Conservation (phyloP, 495 filamentous ascomycete species). For the Xylaria palmicola region DNA sequence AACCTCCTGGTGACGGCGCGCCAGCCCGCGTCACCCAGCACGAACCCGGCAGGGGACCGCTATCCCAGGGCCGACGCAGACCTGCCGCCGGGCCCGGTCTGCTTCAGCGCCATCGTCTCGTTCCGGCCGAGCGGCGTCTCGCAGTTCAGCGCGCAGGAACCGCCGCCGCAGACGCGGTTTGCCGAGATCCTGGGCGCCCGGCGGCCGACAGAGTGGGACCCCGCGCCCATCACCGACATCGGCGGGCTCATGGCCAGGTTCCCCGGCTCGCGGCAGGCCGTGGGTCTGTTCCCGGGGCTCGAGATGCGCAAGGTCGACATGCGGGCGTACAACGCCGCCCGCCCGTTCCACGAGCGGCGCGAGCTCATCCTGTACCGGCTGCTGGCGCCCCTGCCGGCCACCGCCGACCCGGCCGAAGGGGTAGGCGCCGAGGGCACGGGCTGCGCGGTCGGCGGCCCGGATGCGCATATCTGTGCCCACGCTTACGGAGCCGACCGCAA, state of each 20-base stretch:
- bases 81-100: conserved; percentile 45
- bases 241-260: conserved; percentile 23
- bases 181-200: conserved; percentile 32
- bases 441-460: conserved; percentile 16
- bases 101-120: conserved; percentile 61
- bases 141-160: conserved; percentile 32
- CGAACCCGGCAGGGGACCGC: conserved; percentile 27
- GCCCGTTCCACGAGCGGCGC: conserved; percentile 54
- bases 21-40: conserved; percentile 43
- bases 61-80: conserved; percentile 37
- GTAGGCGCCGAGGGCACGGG: background rate
- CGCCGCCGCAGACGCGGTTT: conserved; percentile 37
- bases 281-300: conserved; percentile 55
- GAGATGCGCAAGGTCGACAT: conserved; percentile 66
- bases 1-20: conserved; percentile 59
- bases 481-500: conserved; percentile 70
- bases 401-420: background rate
- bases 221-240: conserved; percentile 44
- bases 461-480: conserved; percentile 61
- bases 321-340: conserved; percentile 49
- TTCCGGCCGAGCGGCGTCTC: conserved; percentile 45
- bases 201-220: conserved; percentile 37
- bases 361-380: conserved; percentile 61
- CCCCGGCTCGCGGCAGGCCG: conserved; percentile 24
- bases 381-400: conserved; percentile 40